Conservation (phyloP, 2,329 filamentous ascomycete genomes). For the Coniochaeta ligniaria region DNA sequence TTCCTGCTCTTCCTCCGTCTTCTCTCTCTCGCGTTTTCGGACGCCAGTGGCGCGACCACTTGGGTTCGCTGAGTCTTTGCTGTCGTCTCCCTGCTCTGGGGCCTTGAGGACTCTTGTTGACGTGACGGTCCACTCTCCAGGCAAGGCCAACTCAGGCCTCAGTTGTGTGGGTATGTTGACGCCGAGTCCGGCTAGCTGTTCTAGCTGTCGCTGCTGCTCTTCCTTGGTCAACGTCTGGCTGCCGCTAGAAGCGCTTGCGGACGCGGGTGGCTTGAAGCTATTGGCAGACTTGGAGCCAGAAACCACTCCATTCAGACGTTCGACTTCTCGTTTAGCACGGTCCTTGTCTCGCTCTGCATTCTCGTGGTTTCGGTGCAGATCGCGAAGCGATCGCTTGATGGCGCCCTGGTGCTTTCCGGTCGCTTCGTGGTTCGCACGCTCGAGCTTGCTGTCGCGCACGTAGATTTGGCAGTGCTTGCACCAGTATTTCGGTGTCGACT, state of each 20-base stretch:
- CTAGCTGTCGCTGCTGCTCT: slow-evolving; percentile 75
- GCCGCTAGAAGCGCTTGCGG: slow-evolving; percentile 7
- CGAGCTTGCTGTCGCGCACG: slow-evolving; percentile 87
- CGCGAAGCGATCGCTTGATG: slow-evolving; percentile 82
- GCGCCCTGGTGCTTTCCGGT: slow-evolving; percentile 78
- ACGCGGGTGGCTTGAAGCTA: slow-evolving; percentile 5
- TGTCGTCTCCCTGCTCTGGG: slow-evolving; percentile 20
- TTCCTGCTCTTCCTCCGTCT: slow-evolving; percentile 53
- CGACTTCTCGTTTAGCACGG: slow-evolving; percentile 75
- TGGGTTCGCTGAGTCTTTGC: slow-evolving; percentile 11
- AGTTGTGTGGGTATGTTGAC: slow-evolving; percentile 76
- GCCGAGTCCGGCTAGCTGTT: slow-evolving; percentile 82
- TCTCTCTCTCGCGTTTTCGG: slow-evolving; percentile 53
- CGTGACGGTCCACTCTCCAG: slow-evolving; percentile 78
- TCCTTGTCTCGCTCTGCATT: slow-evolving; percentile 75
- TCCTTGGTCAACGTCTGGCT: slow-evolving; percentile 42
- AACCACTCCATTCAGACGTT: slow-evolving; percentile 74
- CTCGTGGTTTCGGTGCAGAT: slow-evolving; percentile 80
- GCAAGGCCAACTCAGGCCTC: slow-evolving; percentile 74
- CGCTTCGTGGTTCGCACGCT: slow-evolving; percentile 82
- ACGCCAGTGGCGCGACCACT: slow-evolving; percentile 40
- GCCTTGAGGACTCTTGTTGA: slow-evolving; percentile 52
- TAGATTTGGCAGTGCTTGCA: slow-evolving; percentile 93
- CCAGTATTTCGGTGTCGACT: slow-evolving; percentile 95
- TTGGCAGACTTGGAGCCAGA: slow-evolving; percentile 28